phyloP scores from a whole-genome alignment of 371 early-diverging fungal species.

The Mucor circinelloides region DNA sequence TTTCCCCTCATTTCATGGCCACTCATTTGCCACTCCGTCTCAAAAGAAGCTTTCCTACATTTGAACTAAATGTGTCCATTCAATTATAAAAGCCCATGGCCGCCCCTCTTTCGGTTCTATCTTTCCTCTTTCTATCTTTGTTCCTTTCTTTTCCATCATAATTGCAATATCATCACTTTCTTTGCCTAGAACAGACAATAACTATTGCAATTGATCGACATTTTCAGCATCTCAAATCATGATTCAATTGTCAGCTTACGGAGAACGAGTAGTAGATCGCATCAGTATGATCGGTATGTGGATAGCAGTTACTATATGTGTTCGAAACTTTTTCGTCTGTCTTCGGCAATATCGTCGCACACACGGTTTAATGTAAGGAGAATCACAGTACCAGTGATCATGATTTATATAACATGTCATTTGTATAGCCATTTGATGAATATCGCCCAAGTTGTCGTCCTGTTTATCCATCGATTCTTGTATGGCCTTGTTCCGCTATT shows the following conservation, averaged over 20 bases:
- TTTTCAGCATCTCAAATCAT: constrained; percentile 6
- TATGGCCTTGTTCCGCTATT: constrained; percentile 50
- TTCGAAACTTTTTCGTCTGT: constrained; percentile 44
- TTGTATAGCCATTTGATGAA: constrained; percentile 43
- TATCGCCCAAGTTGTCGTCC: constrained; percentile 40
- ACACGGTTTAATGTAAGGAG: constrained; percentile 45
- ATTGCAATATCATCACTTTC: neutral
- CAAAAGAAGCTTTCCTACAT: neutral
- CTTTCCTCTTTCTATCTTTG: neutral
- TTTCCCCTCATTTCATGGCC: constrained; percentile 8
- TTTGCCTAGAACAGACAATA: neutral
- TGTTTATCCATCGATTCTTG: constrained; percentile 43
- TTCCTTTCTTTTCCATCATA: neutral
- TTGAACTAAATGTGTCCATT: neutral
- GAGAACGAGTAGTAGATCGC: constrained; percentile 42
- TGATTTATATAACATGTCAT: neutral
- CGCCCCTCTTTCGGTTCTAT: neutral
- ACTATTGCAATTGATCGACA: neutral
- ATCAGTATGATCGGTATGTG: constrained; percentile 51
- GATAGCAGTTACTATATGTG: constrained; percentile 38
- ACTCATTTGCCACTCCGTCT: constrained; percentile 15
- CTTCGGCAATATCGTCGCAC: constrained; percentile 44
- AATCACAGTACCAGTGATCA: neutral
- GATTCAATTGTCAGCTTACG: constrained; percentile 40
- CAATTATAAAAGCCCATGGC: neutral